These are phyloP conservation scores for Brasilioporus rufonigricans DNA, from an alignment of 768 basidiomycete genomes.

Conservation along the genomic window DNA sequence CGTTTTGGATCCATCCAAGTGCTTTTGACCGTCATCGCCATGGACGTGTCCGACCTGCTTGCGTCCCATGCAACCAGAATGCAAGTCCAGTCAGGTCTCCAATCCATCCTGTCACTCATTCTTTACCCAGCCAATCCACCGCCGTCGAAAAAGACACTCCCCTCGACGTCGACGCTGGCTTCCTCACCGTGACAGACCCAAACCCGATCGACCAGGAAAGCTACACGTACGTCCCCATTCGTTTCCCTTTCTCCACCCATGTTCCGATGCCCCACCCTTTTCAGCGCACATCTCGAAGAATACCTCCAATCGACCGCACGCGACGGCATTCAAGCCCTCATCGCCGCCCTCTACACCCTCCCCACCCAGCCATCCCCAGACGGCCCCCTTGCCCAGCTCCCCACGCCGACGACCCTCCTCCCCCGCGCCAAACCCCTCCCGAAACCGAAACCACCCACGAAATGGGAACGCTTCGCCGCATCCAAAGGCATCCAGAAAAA, in stretches of 20 bases:
- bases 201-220: conserved; percentile 83
- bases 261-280: too few relatives aligned
- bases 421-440: conserved; percentile 93
- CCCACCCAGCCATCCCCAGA: conserved; percentile 73
- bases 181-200: conserved; percentile 82
- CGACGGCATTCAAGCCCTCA: conserved; percentile 78
- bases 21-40: not conserved
- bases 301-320: conserved; percentile 78
- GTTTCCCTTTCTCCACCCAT: not conserved
- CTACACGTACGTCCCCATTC: conserved; percentile 59
- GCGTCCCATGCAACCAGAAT: conserved; percentile 70
- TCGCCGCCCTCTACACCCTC: conserved; percentile 77
- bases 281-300: conserved; percentile 73
- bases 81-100: conserved; percentile 40
- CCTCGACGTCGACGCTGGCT: conserved; percentile 77
- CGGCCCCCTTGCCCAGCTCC: conserved; percentile 82
- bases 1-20: conserved; percentile 5
- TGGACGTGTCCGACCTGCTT: conserved; percentile 45
- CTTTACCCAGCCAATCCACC: conserved; percentile 54
- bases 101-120: not conserved
- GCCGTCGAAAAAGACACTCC: conserved; percentile 77
- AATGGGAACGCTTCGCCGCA: conserved; percentile 95
- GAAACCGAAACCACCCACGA: conserved; percentile 88
- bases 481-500: conserved; percentile 90
- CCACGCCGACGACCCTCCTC: conserved; percentile 69